Percentiles rank a stretch among this genome's conserved stretches.
These are phyloP conservation scores for Colletotrichum cordylinicola DNA, from an alignment of 2,329 filamentous ascomycete species.

Conservation along the genomic window DNA sequence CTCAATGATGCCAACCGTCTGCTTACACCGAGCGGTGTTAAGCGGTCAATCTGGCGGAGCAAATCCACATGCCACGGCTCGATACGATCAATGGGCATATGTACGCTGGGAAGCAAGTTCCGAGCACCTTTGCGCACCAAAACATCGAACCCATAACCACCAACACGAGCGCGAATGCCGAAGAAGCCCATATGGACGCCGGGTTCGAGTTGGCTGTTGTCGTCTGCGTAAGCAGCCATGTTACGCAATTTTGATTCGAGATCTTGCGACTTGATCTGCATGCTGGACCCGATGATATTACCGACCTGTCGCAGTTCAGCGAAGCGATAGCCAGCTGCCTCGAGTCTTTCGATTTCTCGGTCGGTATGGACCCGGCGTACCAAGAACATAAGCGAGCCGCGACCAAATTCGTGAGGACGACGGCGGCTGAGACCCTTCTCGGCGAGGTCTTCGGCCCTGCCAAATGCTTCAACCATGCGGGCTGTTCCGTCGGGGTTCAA, in stretches of 20 bases:
- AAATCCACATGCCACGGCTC: slow-evolving; percentile 61
- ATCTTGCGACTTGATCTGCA: slow-evolving; percentile 73
- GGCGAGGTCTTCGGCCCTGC: slow-evolving; percentile 36
- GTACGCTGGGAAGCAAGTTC: slow-evolving; percentile 66
- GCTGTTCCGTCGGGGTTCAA: slow-evolving; percentile 10
- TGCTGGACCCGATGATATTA: slow-evolving; percentile 70
- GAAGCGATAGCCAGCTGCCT: slow-evolving; percentile 80
- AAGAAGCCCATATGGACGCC: slow-evolving; percentile 66
- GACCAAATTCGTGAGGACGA: slow-evolving; percentile 54
- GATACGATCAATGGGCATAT: slow-evolving; percentile 57
- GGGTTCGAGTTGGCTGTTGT: slow-evolving; percentile 50
- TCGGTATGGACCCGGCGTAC: slow-evolving; percentile 66
- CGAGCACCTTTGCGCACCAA: slow-evolving; percentile 61
- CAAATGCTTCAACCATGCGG: slow-evolving; percentile 17
- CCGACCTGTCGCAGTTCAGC: slow-evolving; percentile 72
- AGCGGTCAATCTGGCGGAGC: slow-evolving; percentile 53
- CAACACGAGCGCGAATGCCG: slow-evolving; percentile 57
- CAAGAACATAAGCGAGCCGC: slow-evolving; percentile 82
- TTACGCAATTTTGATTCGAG: slow-evolving; percentile 65
- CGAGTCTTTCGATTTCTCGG: slow-evolving; percentile 67
- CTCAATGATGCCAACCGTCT: slow-evolving; percentile 42
- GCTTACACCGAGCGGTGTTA: slow-evolving; percentile 44
- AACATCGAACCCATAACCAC: slow-evolving; percentile 65
- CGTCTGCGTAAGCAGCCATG: slow-evolving; percentile 66
- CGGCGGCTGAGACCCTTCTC: slow-evolving; percentile 44